Percentiles rank a stretch among this genome's conserved stretches.
Evolutionary conservation across 2,329 filamentous ascomycete genomes (phyloP).

Genomic region (Madurella fahalii): DNA sequence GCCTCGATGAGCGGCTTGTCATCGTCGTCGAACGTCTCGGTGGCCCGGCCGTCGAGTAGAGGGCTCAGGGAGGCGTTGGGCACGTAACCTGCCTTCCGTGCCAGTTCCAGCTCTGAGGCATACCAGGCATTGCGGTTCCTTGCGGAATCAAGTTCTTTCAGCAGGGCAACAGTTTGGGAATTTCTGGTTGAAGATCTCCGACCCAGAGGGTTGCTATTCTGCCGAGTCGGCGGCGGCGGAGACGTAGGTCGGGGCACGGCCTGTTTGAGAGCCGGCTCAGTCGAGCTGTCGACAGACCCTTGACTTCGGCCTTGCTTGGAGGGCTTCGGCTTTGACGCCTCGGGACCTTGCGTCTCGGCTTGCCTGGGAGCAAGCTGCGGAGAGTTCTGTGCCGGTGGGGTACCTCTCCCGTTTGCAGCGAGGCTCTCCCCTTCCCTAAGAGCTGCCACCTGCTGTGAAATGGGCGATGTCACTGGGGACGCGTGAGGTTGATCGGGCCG

Average conservation of each 20-base stretch:
- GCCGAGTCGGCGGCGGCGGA: constrained; percentile 54
- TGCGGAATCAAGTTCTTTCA: constrained; percentile 80
- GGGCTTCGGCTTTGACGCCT: constrained; percentile 40
- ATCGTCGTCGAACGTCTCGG: constrained; percentile 83
- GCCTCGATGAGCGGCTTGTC: constrained; percentile 91
- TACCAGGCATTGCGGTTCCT: constrained; percentile 95
- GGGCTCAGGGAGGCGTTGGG: constrained; percentile 67
- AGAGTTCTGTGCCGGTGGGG: constrained; percentile 47
- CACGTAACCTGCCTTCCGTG: constrained; percentile 82
- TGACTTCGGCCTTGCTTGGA: constrained; percentile 55
- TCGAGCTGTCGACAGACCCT: constrained; percentile 64
- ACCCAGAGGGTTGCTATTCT: constrained; percentile 55
- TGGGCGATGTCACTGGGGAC: constrained; percentile 44
- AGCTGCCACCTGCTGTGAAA: constrained; percentile 36
- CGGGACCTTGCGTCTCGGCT: constrained; percentile 28
- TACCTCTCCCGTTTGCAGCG: constrained; percentile 57
- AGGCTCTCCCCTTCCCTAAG: constrained; percentile 47
- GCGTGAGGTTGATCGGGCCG: constrained; percentile 33
- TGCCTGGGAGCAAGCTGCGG: constrained; percentile 33
- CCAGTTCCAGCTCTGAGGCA: constrained; percentile 87
- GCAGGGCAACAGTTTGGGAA: constrained; percentile 66
- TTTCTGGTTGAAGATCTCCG: constrained; percentile 58
- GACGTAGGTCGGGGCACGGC: constrained; percentile 47
- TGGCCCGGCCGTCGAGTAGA: constrained; percentile 68
- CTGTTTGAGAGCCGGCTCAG: constrained; percentile 51